A percentile compares a stretch with the other conserved stretches of the same genome.
Evolutionary conservation across 169 alveolate species (phyloP).

Genomic region (Plasmodium gallinaceum): DNA sequence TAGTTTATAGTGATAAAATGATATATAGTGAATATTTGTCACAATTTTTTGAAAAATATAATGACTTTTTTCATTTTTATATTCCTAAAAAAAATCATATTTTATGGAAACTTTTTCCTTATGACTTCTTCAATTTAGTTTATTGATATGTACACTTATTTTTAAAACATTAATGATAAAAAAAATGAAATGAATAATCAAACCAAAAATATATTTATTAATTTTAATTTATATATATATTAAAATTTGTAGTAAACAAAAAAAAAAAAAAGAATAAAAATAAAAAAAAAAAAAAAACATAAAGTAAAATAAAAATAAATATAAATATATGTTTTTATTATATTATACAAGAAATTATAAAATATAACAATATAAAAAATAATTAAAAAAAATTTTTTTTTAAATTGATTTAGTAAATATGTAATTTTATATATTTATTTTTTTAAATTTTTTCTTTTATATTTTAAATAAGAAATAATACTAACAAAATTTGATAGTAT

Average conservation of each 20-base stretch:
- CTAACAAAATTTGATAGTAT: too few relatives aligned
- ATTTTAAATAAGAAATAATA: too few relatives aligned
- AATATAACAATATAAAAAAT: too few relatives aligned
- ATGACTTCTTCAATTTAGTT: conserved; percentile 70
- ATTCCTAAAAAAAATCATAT: conserved; percentile 77
- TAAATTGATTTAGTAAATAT: too few relatives aligned
- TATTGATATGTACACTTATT: conserved; percentile 31
- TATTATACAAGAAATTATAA: too few relatives aligned
- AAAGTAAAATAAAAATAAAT: too few relatives aligned
- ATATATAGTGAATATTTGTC: conserved; percentile 63
- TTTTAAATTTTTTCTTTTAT: too few relatives aligned
- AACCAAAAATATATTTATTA: not conserved
- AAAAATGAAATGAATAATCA: not conserved
- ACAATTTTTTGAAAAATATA: conserved; percentile 72
- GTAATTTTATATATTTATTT: too few relatives aligned
- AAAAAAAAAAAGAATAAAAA: not conserved
- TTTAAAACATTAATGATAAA: not conserved
- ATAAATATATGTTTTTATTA: too few relatives aligned
- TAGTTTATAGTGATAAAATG: conserved; percentile 65
- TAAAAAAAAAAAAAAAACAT: too few relatives aligned
- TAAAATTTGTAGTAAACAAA: not conserved
- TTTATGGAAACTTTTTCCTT: conserved; percentile 75
- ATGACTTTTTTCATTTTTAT: conserved; percentile 70
- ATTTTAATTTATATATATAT: not conserved
- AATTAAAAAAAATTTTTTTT: too few relatives aligned